A percentile compares a stretch with the other conserved stretches of the same genome.
phyloP scores from a whole-genome alignment of 2,329 filamentous ascomycete species.

The Arthrobotrys pseudoclavata region DNA sequence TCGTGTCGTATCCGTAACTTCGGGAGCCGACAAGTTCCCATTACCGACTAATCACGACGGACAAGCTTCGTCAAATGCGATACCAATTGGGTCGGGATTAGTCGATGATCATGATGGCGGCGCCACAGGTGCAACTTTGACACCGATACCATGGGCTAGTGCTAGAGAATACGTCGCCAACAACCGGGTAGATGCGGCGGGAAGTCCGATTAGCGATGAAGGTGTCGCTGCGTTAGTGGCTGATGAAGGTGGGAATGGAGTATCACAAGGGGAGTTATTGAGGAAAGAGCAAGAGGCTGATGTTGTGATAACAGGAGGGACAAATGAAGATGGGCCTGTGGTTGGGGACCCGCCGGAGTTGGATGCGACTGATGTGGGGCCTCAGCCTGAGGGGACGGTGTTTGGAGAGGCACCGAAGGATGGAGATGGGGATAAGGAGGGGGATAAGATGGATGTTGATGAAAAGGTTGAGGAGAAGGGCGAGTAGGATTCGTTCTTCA shows the following conservation, averaged over 20 bases:
- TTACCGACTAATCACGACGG: conserved; percentile 76
- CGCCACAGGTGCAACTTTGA: conserved; percentile 88
- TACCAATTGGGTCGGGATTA: conserved; percentile 68
- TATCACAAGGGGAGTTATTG: conserved; percentile 86
- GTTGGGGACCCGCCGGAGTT: conserved; percentile 87
- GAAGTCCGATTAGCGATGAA: conserved; percentile 28
- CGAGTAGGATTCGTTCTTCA: conserved; percentile 47
- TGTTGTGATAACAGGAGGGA: conserved; percentile 75
- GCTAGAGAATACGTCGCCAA: conserved; percentile 63
- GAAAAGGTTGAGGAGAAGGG: conserved; percentile 54
- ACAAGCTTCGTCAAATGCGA: conserved; percentile 71
- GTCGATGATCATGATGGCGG: conserved; percentile 82
- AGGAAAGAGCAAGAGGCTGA: conserved; percentile 88
- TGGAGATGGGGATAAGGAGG: conserved; percentile 40
- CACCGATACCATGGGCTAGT: conserved; percentile 85
- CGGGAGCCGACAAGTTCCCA: conserved; percentile 82
- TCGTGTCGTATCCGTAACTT: conserved; percentile 90
- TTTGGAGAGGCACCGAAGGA: conserved; percentile 44
- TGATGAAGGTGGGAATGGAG: conserved; percentile 66
- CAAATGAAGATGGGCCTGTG: conserved; percentile 74
- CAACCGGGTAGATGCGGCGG: conserved; percentile 40
- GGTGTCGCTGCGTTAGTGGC: conserved; percentile 32
- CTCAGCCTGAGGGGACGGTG: conserved; percentile 70
- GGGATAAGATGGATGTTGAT: conserved; percentile 54
- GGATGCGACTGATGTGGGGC: conserved; percentile 87